Conservation (phyloP, 371 early-diverging fungal genomes). For the Choanephora cucurbitarum region DNA sequence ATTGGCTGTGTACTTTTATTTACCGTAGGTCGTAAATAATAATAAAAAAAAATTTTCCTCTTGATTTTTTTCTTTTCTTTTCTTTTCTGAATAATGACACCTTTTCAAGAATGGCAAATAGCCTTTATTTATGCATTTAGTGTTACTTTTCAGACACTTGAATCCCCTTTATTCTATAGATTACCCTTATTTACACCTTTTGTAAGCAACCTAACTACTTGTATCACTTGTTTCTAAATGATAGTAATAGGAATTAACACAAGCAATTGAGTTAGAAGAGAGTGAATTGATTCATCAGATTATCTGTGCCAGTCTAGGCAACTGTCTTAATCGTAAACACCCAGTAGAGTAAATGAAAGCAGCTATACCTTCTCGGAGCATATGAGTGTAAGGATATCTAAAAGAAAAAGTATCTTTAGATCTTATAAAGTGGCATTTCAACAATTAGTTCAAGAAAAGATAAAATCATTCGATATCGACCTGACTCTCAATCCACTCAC, state of each 20-base stretch:
- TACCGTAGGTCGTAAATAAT: slow-evolving; percentile 26
- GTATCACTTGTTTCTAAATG: no score
- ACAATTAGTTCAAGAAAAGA: slow-evolving; percentile 33
- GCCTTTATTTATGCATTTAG: slow-evolving; percentile 46
- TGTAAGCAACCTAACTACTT: no score
- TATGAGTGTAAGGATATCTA: neutral
- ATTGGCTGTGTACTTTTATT: slow-evolving; percentile 53
- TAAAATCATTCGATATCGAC: slow-evolving; percentile 34
- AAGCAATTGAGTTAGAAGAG: slow-evolving; percentile 20
- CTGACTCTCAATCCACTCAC: slow-evolving; percentile 36
- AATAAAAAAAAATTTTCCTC: slow-evolving; percentile 3
- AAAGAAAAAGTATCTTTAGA: slow-evolving; percentile 7
- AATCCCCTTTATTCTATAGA: slow-evolving; percentile 20
- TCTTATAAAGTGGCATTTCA: slow-evolving; percentile 26
- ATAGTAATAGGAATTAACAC: slow-evolving; percentile 41
- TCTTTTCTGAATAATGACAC: slow-evolving; percentile 1
- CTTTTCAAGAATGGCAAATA: slow-evolving; percentile 37
- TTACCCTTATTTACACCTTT: slow-evolving; percentile 34
- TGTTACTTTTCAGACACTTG: slow-evolving; percentile 23
- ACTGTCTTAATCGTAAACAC: slow-evolving; percentile 43
- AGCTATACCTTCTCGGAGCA: no score
- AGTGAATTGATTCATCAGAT: slow-evolving; percentile 30
- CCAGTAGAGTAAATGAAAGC: slow-evolving; percentile 33
- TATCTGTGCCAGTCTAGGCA: slow-evolving; percentile 38
- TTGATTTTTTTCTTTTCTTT: slow-evolving; percentile 1